Conservation (phyloP, 352 stramenopile genomes). For the Phytophthora macrochlamydospora region DNA sequence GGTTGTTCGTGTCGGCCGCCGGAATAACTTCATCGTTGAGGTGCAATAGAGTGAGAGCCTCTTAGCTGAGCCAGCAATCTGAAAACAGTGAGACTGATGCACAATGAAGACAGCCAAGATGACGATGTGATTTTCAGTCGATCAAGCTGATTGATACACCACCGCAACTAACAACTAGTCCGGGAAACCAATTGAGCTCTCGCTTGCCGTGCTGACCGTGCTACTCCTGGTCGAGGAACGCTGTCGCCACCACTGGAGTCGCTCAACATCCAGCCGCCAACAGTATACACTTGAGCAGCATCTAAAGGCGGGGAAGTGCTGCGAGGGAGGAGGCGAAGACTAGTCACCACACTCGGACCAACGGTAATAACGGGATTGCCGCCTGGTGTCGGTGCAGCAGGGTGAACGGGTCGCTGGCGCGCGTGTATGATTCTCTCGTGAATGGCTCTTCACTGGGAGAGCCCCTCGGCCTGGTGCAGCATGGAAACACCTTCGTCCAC, state of each 20-base stretch:
- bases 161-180: background rate
- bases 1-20: constrained; percentile 71
- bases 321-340: background rate
- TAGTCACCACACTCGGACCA: background rate
- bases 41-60: constrained; percentile 34
- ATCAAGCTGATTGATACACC: background rate
- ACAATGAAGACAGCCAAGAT: no score
- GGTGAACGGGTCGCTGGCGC: background rate
- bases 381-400: background rate
- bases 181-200: background rate
- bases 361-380: background rate
- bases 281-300: background rate
- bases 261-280: background rate
- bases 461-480: background rate
- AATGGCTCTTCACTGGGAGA: background rate
- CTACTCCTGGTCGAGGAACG: background rate
- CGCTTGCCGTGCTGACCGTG: background rate
- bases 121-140: no score
- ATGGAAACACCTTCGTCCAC: background rate
- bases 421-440: background rate
- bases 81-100: background rate
- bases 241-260: background rate
- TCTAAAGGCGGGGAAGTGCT: background rate
- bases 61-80: no score
- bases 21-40: constrained; percentile 85